These are phyloP conservation scores for Verruconis gallopava DNA, from an alignment of 2,329 filamentous ascomycete genomes.

Conservation along the genomic window DNA sequence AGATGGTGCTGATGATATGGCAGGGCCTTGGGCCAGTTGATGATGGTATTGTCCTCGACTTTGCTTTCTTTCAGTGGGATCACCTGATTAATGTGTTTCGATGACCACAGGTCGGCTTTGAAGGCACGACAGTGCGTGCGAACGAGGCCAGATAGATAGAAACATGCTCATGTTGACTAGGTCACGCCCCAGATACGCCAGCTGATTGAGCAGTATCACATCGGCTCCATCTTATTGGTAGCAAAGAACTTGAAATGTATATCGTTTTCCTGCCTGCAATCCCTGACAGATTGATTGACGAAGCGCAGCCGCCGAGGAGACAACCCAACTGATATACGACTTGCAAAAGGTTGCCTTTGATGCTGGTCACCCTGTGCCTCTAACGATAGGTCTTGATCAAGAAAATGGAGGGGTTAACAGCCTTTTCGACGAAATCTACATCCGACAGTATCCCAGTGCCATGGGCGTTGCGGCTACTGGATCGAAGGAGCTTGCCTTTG, in stretches of 20 bases:
- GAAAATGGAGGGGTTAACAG: conserved; percentile 98
- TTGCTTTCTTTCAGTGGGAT: not conserved
- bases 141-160: not conserved
- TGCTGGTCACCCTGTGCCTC: conserved; percentile 75
- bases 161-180: conserved; percentile 43
- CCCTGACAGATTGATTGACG: not conserved
- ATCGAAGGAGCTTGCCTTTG: conserved; percentile 70
- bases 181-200: conserved; percentile 72
- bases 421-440: conserved; percentile 87
- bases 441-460: conserved; percentile 90
- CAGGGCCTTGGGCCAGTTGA: not conserved
- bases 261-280: conserved; percentile 14
- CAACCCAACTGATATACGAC: conserved; percentile 76
- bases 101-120: not conserved
- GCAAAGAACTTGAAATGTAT: conserved; percentile 77
- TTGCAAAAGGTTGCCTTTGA: conserved; percentile 84
- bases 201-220: conserved; percentile 70
- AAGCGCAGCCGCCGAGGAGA: conserved; percentile 68
- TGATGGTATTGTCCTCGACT: not conserved
- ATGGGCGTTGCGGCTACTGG: conserved; percentile 95
- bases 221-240: conserved; percentile 76
- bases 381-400: conserved; percentile 86
- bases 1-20: not conserved
- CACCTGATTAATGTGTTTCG: not conserved
- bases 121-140: not conserved